Evolutionary conservation across 2,329 filamentous ascomycete species (phyloP).

Genomic region (Cladophialophora exuberans): DNA sequence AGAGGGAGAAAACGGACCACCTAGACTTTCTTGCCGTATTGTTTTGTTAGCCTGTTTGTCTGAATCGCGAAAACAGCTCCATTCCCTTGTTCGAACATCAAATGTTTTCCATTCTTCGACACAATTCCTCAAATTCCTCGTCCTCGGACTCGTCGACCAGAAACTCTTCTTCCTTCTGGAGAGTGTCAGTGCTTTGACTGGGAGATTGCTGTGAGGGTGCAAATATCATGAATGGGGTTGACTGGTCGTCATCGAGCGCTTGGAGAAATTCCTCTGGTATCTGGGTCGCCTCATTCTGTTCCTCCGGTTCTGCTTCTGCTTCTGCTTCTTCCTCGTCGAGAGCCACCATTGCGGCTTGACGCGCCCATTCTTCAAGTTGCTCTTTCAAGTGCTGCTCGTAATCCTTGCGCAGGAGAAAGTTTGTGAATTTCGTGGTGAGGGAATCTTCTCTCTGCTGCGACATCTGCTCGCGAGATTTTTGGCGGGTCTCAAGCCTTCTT

Average conservation of each 20-base stretch:
- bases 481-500: too few species aligned
- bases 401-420: constrained; percentile 48
- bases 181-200: not conserved
- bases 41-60: too few species aligned
- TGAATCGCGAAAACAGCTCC: too few species aligned
- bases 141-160: constrained; percentile 48
- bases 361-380: constrained; percentile 30
- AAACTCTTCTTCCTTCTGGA: constrained; percentile 22
- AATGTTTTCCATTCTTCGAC: constrained; percentile 70
- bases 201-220: too few species aligned
- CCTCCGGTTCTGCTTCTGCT: constrained; percentile 22
- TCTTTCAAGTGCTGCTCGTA: constrained; percentile 46
- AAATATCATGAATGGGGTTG: too few species aligned
- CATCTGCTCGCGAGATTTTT: too few species aligned
- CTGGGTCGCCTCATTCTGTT: not conserved
- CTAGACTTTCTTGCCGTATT: too few species aligned
- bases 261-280: not conserved
- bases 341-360: constrained; percentile 18
- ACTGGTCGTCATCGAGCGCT: too few species aligned
- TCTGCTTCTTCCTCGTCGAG: constrained; percentile 19
- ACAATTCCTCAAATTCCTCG: constrained; percentile 64
- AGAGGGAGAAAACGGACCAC: too few species aligned
- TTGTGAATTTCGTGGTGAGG: too few species aligned
- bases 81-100: too few species aligned
- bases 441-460: too few species aligned